Evolutionary conservation across 2,329 filamentous ascomycete genomes (phyloP).

Genomic region (Aspergillus fructus): DNA sequence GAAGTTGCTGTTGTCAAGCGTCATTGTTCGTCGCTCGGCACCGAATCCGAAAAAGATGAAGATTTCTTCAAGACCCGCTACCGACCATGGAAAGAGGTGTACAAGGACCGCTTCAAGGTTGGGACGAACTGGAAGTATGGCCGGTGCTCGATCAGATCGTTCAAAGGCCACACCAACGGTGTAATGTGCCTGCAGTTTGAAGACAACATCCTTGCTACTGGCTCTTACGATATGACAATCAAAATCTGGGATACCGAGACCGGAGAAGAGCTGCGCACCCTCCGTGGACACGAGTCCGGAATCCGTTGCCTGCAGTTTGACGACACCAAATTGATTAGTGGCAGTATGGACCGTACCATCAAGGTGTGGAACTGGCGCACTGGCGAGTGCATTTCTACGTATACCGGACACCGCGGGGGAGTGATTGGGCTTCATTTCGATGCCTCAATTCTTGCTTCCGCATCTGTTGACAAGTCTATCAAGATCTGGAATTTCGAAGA

Average conservation of each 20-base stretch:
- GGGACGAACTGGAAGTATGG: conserved; percentile 98
- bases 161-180: conserved; percentile 85
- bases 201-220: conserved; percentile 86
- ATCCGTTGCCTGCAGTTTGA: conserved; percentile 92
- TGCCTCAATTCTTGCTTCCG: conserved; percentile 78
- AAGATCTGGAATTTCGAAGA: conserved; percentile 91
- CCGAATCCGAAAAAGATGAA: conserved; percentile 35
- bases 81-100: conserved; percentile 93
- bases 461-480: conserved; percentile 84
- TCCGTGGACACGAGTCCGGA: conserved; percentile 77
- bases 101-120: conserved; percentile 91
- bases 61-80: conserved; percentile 52
- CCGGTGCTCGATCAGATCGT: conserved; percentile 77
- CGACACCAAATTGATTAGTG: conserved; percentile 85
- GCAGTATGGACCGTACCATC: conserved; percentile 81
- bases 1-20: conserved; percentile 33
- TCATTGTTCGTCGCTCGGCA: conserved; percentile 27
- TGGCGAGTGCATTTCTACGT: conserved; percentile 78
- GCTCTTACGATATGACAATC: conserved; percentile 91
- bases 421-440: conserved; percentile 89
- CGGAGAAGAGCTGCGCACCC: conserved; percentile 79
- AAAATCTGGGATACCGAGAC: conserved; percentile 96
- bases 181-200: conserved; percentile 79
- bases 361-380: conserved; percentile 98
- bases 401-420: conserved; percentile 75